Conservation (phyloP, 441 rosid genomes). For the Raphanus hybrid region DNA sequence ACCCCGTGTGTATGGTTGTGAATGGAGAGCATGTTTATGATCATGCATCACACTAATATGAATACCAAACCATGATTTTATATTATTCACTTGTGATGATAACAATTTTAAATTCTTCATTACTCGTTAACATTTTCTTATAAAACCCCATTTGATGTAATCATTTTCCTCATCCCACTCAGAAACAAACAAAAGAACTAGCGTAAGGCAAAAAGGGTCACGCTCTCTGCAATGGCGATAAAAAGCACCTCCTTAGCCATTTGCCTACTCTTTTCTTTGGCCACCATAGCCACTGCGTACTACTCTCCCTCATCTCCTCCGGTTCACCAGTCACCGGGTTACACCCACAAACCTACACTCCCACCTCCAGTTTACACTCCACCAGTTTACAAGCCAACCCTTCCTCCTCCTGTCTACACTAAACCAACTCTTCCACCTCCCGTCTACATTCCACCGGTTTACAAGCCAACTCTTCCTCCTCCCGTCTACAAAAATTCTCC, state of each 20-base stretch:
- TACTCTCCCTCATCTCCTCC: conserved; percentile 1
- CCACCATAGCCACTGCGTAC: too few species aligned
- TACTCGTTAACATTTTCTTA: not conserved
- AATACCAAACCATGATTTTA: not conserved
- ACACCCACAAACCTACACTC: too few species aligned
- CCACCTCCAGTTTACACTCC: too few species aligned
- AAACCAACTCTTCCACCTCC: too few species aligned
- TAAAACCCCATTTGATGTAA: not conserved
- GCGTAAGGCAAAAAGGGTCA: not conserved
- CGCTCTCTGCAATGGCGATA: not conserved
- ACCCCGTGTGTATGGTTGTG: too few species aligned
- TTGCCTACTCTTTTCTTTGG: not conserved
- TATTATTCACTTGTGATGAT: not conserved
- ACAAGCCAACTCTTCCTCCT: too few species aligned
- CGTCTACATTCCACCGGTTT: too few species aligned
- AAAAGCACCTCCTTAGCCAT: not conserved
- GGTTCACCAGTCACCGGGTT: not conserved
- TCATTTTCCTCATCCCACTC: conserved; percentile 1
- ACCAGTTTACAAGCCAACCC: too few species aligned
- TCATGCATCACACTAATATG: not conserved
- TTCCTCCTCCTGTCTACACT: too few species aligned
- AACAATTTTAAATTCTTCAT: not conserved
- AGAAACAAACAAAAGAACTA: not conserved
- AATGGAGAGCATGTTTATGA: not conserved
- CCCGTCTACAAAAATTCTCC: too few species aligned